A percentile compares a stretch with the other conserved stretches of the same genome.
Evolutionary conservation across 202 grass and related monocot species (phyloP).

Genomic region (Musa balbisiana): DNA sequence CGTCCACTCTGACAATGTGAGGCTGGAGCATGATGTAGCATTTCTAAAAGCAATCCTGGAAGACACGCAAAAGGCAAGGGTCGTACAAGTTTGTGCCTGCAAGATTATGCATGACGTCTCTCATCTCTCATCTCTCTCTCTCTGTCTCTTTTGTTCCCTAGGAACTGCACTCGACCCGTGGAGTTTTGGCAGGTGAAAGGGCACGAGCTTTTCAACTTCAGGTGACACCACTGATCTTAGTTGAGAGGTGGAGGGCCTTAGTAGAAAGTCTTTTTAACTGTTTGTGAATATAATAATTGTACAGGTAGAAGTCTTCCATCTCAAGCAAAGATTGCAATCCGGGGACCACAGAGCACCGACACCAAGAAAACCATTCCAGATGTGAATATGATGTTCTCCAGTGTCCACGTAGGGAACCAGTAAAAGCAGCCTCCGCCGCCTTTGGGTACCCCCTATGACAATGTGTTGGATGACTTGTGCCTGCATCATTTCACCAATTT

Average conservation of each 20-base stretch:
- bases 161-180: slow-evolving; percentile 67
- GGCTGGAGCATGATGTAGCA: slow-evolving; percentile 76
- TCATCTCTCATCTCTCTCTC: too few relatives aligned
- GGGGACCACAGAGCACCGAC: slow-evolving; percentile 66
- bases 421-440: too few relatives aligned
- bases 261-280: not conserved
- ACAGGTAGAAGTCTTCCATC: slow-evolving; percentile 72
- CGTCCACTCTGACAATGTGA: slow-evolving; percentile 72
- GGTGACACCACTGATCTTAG: slow-evolving; percentile 19
- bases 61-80: slow-evolving; percentile 63
- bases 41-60: slow-evolving; percentile 87
- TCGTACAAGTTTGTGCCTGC: too few relatives aligned
- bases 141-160: not conserved
- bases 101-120: too few relatives aligned
- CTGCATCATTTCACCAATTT: too few relatives aligned
- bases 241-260: too few relatives aligned
- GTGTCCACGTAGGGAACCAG: too few relatives aligned
- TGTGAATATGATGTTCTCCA: not conserved
- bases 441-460: too few relatives aligned
- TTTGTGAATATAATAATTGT: slow-evolving; percentile 1
- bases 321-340: slow-evolving; percentile 65
- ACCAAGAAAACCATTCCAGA: slow-evolving; percentile 46
- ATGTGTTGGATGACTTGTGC: too few relatives aligned
- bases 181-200: slow-evolving; percentile 66
- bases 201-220: slow-evolving; percentile 65